Conservation (phyloP, 352 stramenopile species). For the Globisporangium mamillatum region DNA sequence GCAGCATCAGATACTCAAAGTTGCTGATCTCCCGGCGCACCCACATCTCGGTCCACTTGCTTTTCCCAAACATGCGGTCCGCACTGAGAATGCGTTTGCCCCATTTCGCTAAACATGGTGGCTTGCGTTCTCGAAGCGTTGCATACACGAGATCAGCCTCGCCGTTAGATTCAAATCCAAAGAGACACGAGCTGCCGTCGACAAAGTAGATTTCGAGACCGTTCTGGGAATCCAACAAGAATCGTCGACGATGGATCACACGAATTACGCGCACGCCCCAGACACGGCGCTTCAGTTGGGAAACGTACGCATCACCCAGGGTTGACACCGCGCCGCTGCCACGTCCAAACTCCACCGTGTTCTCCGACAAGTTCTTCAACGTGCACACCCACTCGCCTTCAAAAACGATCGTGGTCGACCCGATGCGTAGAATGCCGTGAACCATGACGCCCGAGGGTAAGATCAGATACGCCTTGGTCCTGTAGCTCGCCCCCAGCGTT, state of each 20-base stretch:
- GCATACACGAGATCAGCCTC: constrained; percentile 81
- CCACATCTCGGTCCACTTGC: constrained; percentile 88
- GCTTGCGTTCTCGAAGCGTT: constrained; percentile 74
- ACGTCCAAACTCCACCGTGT: background rate
- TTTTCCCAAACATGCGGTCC: constrained; percentile 73
- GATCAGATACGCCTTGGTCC: constrained; percentile 79
- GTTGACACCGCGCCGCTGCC: constrained; percentile 21
- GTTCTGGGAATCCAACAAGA: constrained; percentile 66
- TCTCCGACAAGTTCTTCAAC: constrained; percentile 55
- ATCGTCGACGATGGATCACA: constrained; percentile 72
- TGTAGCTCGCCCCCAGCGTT: constrained; percentile 51
- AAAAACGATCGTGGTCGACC: constrained; percentile 71
- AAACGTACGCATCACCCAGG: constrained; percentile 56
- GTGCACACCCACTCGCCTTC: constrained; percentile 76
- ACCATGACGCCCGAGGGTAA: constrained; percentile 71
- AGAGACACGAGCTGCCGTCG: constrained; percentile 76
- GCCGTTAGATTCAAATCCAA: constrained; percentile 59
- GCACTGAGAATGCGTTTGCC: constrained; percentile 68
- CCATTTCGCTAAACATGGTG: constrained; percentile 74
- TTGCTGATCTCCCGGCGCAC: constrained; percentile 83
- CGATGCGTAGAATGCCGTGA: constrained; percentile 71
- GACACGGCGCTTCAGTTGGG: constrained; percentile 67
- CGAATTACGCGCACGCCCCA: constrained; percentile 82
- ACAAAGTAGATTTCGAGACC: constrained; percentile 87
- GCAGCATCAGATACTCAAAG: constrained; percentile 97